Conservation (phyloP, 345 rosid genomes). For the Euphorbia pulcherrima region DNA sequence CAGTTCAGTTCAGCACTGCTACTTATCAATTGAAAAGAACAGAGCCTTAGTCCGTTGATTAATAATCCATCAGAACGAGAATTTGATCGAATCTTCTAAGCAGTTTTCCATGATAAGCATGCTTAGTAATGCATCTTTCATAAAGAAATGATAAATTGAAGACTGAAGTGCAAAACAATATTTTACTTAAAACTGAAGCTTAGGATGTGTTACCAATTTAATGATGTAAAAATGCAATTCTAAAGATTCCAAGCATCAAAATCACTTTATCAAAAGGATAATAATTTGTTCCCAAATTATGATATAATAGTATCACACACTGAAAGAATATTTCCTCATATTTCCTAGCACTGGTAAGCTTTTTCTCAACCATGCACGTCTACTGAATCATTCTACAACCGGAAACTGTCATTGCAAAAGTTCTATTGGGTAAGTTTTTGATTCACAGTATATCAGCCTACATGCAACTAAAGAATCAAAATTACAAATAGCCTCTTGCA, state of each 20-base stretch:
- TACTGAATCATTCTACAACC: background rate
- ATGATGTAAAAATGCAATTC: background rate
- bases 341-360: constrained; percentile 1
- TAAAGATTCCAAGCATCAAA: background rate
- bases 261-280: background rate
- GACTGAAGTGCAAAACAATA: background rate
- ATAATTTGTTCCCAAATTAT: background rate
- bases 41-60: background rate
- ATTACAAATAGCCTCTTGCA: background rate
- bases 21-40: too few relatives aligned
- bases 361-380: background rate
- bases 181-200: background rate
- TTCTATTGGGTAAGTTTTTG: background rate
- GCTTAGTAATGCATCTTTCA: background rate
- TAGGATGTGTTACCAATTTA: background rate
- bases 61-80: background rate
- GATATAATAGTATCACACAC: background rate
- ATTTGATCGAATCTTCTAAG: background rate
- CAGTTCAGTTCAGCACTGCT: too few relatives aligned
- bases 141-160: background rate
- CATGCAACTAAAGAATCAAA: background rate
- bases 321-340: background rate
- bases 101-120: background rate
- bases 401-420: background rate
- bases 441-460: background rate